Conservation (phyloP, 176 grass and related monocot genomes). For the Carex kokanica region DNA sequence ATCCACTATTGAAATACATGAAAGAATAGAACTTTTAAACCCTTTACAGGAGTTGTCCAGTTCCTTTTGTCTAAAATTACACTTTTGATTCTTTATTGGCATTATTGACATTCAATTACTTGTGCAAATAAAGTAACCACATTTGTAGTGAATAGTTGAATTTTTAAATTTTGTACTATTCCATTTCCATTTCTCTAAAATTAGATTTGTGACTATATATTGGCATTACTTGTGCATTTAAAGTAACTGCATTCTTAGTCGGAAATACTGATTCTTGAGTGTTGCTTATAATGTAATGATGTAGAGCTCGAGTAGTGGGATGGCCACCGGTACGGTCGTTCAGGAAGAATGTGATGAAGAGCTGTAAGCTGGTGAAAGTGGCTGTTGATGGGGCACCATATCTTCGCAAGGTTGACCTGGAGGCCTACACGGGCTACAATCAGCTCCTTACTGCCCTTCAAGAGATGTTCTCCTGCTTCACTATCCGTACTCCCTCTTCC, state of each 20-base stretch:
- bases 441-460: slow-evolving; percentile 53
- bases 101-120: neutral
- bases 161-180: too few species aligned
- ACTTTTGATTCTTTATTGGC: neutral
- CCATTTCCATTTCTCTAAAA: too few species aligned
- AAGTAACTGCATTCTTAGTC: neutral
- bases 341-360: slow-evolving; percentile 67
- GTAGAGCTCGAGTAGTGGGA: slow-evolving; percentile 68
- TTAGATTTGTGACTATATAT: too few species aligned
- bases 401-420: slow-evolving; percentile 76
- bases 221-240: neutral
- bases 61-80: neutral
- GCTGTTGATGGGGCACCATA: slow-evolving; percentile 85
- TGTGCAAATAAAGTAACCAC: too few species aligned
- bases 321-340: slow-evolving; percentile 93
- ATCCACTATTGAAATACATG: neutral
- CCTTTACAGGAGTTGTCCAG: neutral
- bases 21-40: neutral
- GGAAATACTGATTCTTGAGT: neutral
- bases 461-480: slow-evolving; percentile 72
- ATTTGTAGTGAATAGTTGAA: too few species aligned
- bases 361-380: slow-evolving; percentile 63
- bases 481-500: slow-evolving; percentile 28
- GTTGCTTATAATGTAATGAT: neutral
- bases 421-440: slow-evolving; percentile 48